A percentile compares a stretch with the other conserved stretches of the same genome.
Evolutionary conservation across 495 filamentous ascomycete species (phyloP).

Genomic region (Margaritispora aquatica): DNA sequence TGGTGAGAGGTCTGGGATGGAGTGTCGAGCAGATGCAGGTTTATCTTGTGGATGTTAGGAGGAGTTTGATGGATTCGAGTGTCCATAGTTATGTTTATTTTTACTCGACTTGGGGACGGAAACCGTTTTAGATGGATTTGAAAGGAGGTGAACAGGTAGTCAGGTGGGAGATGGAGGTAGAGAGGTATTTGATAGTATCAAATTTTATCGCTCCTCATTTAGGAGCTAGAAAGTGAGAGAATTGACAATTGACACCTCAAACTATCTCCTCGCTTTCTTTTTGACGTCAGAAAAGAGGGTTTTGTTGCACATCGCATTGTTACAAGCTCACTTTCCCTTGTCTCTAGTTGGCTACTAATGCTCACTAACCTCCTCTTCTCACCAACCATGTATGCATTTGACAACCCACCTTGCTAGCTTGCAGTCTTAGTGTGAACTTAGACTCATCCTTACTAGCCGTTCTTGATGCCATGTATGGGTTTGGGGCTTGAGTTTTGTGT

Average conservation of each 20-base stretch:
- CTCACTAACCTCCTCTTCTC: too few species aligned
- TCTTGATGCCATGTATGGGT: too few species aligned
- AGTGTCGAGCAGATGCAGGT: slow-evolving; percentile 20
- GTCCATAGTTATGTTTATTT: slow-evolving; percentile 23
- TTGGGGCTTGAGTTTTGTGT: too few species aligned
- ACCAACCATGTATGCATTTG: too few species aligned
- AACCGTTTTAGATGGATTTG: neutral
- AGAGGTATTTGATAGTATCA: neutral
- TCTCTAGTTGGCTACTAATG: too few species aligned
- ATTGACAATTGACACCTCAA: neutral
- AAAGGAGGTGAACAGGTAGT: neutral
- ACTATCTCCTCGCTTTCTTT: neutral
- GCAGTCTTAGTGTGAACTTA: too few species aligned
- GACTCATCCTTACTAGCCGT: too few species aligned
- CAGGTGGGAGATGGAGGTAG: neutral
- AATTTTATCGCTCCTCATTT: too few species aligned
- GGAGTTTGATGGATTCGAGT: slow-evolving; percentile 17
- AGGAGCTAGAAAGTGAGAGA: neutral
- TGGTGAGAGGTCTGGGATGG: slow-evolving; percentile 11
- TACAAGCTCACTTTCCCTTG: too few species aligned
- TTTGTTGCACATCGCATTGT: neutral
- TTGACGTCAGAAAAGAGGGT: too few species aligned
- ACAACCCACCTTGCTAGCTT: neutral
- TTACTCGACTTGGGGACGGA: slow-evolving; percentile 11
- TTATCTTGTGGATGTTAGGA: slow-evolving; percentile 18